phyloP scores from a whole-genome alignment of 1,284 basidiomycete species.

The Bondarzewia mesenterica region DNA sequence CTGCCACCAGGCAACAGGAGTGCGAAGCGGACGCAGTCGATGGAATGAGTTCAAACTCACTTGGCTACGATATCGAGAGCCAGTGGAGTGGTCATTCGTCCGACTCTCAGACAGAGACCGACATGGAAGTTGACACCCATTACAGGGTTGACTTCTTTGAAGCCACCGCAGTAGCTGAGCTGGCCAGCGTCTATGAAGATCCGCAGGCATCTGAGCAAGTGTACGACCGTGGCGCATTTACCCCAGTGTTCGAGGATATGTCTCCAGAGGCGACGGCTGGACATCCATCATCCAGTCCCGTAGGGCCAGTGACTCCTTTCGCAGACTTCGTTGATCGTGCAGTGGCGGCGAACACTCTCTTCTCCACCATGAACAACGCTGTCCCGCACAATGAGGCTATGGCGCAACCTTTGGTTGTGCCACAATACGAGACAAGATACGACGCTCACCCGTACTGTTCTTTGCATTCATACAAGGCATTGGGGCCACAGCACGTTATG shows the following conservation, averaged over 20 bases:
- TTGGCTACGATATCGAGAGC: conserved; percentile 27
- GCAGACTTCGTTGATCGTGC: conserved; percentile 66
- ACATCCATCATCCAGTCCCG: conserved; percentile 55
- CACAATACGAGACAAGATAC: too few species aligned
- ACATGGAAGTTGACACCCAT: conserved; percentile 17
- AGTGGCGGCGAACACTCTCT: conserved; percentile 34
- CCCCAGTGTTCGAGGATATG: conserved; percentile 57
- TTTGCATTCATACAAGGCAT: background rate
- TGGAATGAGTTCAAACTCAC: conserved; percentile 33
- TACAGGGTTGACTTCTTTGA: conserved; percentile 1
- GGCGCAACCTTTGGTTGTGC: background rate
- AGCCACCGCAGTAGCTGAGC: background rate
- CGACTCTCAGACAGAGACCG: conserved; percentile 17
- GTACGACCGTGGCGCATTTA: conserved; percentile 45
- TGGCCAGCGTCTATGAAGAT: conserved; percentile 5
- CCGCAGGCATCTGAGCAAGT: conserved; percentile 7
- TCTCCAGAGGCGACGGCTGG: conserved; percentile 46
- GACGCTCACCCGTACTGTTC: background rate
- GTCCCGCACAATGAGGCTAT: background rate
- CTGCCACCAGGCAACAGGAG: conserved; percentile 7
- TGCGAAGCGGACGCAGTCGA: conserved; percentile 32
- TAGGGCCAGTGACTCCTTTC: conserved; percentile 68
- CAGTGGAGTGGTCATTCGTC: conserved; percentile 25
- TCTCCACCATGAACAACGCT: conserved; percentile 1
- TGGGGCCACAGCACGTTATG: conserved; percentile 6